Base-by-base conservation (phyloP, 495 filamentous ascomycete genomes). In the Xylaria longipes region DNA sequence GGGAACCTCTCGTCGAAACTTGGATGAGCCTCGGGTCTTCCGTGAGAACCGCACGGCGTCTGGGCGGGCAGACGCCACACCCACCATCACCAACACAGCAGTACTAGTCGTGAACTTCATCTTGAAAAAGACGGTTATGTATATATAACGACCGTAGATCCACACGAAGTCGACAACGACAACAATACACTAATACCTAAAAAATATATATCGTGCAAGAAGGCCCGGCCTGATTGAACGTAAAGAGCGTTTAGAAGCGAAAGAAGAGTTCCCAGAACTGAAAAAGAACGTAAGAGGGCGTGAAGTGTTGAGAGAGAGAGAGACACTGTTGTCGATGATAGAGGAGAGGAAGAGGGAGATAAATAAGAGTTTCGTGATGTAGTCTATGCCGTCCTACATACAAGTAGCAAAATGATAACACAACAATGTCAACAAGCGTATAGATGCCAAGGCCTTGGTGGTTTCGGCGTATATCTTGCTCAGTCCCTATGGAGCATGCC, bases 1-100 rank as follows among this genome's bases (percentile, higher is more conserved):
- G 74, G 87, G 86, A 57, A 89, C 87, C 79, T 89, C 86, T 60
- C 87, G 86, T 75, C 81, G 83, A 37, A 77, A 68, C 65, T 70
- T 75, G 61, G 71, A 69, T 14, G 76, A 77, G 25, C 22, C 45
- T 29, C 70, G 74, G 37, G 58, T 43, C 69, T 77, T 77, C 58
- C 71, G 84, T 17, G 48, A 67, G 22, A 41, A 54, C 35, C 65
- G 65, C 74, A 77, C 80, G 77, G 76, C 76, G 65, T 77, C 71
- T 58, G 78, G 63, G 61, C 76, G 72, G 80, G 78, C 76, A 72
- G 80, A 73, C 2, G 76, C 75, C 56, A 83, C 71, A 65, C 80
- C 76, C 69, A 84, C 50, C 58, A 85, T 76, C 72, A 81, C 77
- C 60, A 83, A 73, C 52, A 85, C 70, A 65, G 76, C 71, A 73